Evolutionary conservation across 2,329 filamentous ascomycete genomes (phyloP), one percentile per base, ranked within the genome.

Genomic region (Elsinoe ampelina): DNA sequence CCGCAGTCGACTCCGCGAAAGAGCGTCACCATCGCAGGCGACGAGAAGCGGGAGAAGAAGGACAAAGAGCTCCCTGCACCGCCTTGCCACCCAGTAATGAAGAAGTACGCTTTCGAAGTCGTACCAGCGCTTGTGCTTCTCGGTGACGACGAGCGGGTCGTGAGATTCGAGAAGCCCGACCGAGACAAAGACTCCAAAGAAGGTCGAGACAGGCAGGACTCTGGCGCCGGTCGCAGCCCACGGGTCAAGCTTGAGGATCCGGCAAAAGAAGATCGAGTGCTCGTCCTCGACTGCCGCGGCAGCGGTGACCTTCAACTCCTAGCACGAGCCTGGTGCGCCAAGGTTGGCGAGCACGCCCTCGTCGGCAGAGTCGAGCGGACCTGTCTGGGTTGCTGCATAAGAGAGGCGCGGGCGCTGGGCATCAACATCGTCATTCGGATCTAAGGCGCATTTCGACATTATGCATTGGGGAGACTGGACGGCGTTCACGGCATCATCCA

Each of bases 311-410:
- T 86, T 65, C 85, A 89, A 69, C 77, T 90, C 7, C 71, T 91
- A 54, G 84, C 84, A 1, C 75, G 87, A 50, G 86, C 86, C 1
- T 76, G 88, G 62, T 91, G 87, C 66, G 84, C 86, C 0, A 82
- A 87, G 65, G 82, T 79, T 62, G 87, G 87, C 2, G 84, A 84
- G 77, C 86, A 89, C 66, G 86, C 87, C 19, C 67, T 91, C 15
- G 77, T 91, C 60, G 87, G 84, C 59, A 76, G 85, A 54, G 75
- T 78, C 38, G 80, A 81, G 61, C 76, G 85, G 59, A 86, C 84
- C 0, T 92, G 87, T 66, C 69, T 91, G 35, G 80, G 80, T 2
- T 92, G 87, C 69, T 85, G 85, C 39, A 80, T 92, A 42, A 78
- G 87, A 15, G 86, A 92, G 72, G 86, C 86, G 0, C 82, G 82